Percentiles rank a stretch among this genome's conserved stretches.
Conservation (phyloP, 23 red algal genomes). For the Gracilaria domingensis region DNA sequence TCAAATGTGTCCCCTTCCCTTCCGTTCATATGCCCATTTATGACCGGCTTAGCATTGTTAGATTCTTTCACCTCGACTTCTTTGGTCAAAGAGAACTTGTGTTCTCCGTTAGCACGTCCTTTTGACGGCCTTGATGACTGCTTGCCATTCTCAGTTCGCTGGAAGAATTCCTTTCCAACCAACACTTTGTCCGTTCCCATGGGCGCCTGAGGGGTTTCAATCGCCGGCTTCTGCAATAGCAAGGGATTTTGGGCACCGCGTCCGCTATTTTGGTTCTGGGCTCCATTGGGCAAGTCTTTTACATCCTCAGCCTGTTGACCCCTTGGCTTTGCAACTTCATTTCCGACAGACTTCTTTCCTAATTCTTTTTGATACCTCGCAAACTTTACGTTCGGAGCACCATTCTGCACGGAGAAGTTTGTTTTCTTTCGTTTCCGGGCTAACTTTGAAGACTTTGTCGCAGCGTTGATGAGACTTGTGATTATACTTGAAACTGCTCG, state of each 20-base stretch:
- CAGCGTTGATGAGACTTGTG: constrained; percentile 38
- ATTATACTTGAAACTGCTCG: constrained; percentile 54
- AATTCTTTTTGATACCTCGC: neutral
- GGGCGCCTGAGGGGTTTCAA: neutral
- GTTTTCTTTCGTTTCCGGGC: constrained; percentile 32
- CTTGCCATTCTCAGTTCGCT: neutral
- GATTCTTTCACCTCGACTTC: neutral
- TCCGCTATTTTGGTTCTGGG: neutral
- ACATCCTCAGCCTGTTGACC: neutral
- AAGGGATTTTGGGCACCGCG: neutral
- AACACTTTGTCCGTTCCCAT: neutral
- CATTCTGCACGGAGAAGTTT: neutral
- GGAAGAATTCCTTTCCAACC: neutral
- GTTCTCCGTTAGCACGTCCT: neutral
- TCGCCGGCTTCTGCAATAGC: neutral
- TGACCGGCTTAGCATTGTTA: neutral
- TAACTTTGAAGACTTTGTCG: constrained; percentile 39
- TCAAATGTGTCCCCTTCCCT: neutral
- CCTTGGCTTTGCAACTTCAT: neutral
- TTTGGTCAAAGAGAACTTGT: neutral
- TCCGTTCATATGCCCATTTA: neutral
- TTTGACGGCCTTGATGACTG: neutral
- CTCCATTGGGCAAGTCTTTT: neutral
- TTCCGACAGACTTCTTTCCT: neutral
- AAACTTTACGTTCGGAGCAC: neutral